Evolutionary conservation across 164 flowering plant genomes (phyloP).

Genomic region (Annona squamosa): DNA sequence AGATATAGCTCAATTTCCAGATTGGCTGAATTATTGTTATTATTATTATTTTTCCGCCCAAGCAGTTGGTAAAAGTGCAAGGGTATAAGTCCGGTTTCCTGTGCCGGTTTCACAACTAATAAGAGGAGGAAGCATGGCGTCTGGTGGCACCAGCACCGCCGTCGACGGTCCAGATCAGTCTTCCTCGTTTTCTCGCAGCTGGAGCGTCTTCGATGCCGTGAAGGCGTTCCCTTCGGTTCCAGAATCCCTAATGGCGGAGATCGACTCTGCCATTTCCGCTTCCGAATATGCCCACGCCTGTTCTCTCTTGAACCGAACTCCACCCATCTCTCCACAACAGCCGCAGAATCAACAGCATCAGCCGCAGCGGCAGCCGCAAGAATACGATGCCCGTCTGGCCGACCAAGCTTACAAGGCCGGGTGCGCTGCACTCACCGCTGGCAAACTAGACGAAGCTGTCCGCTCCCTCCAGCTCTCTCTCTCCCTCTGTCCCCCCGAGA

Average conservation of each 20-base stretch:
- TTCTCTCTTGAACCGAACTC: slow-evolving; percentile 24
- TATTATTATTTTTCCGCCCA: too few relatives aligned
- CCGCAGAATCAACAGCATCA: background rate
- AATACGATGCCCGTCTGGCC: slow-evolving; percentile 48
- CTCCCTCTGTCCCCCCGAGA: slow-evolving; percentile 70
- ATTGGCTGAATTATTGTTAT: too few relatives aligned
- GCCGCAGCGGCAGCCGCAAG: background rate
- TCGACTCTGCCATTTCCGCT: slow-evolving; percentile 50
- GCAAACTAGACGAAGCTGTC: slow-evolving; percentile 62
- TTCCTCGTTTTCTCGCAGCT: slow-evolving; percentile 7
- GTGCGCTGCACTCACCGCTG: slow-evolving; percentile 60
- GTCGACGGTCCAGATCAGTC: background rate
- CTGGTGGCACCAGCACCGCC: background rate
- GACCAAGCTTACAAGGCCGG: slow-evolving; percentile 74
- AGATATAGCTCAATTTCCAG: too few relatives aligned
- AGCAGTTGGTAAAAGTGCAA: too few relatives aligned
- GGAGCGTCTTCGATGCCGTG: slow-evolving; percentile 58
- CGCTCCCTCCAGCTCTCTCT: slow-evolving; percentile 49
- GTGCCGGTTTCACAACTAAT: too few relatives aligned
- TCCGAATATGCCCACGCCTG: slow-evolving; percentile 58
- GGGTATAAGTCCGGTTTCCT: too few relatives aligned
- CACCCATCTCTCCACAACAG: slow-evolving; percentile 17
- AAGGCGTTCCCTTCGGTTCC: slow-evolving; percentile 42
- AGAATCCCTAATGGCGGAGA: slow-evolving; percentile 69
- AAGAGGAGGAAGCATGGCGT: background rate